phyloP scores from a whole-genome alignment of 2,329 filamentous ascomycete genomes.

The Exserohilum rostratum region DNA sequence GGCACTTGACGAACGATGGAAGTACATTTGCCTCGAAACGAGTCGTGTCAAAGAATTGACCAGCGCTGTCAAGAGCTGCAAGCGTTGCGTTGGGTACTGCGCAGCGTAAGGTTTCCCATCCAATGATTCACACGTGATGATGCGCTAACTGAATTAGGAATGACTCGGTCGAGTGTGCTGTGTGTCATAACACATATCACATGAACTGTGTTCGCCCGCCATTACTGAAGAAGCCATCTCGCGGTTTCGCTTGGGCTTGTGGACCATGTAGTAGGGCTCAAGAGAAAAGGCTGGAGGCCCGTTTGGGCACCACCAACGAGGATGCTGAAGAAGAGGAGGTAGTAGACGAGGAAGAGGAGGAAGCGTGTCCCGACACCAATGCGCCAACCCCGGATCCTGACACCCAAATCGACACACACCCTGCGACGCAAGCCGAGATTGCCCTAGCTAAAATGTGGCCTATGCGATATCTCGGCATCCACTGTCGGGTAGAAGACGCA shows the following conservation, averaged over 20 bases:
- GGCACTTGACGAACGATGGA: slow-evolving; percentile 95
- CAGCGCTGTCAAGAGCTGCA: slow-evolving; percentile 94
- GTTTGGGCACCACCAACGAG: slow-evolving; percentile 62
- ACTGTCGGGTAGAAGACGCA: slow-evolving; percentile 93
- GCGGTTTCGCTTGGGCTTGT: slow-evolving; percentile 98
- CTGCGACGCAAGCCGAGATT: slow-evolving; percentile 81
- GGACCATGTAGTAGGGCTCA: slow-evolving; percentile 95
- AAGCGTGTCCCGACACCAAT: slow-evolving; percentile 67
- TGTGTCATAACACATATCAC: slow-evolving; percentile 94
- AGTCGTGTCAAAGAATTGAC: slow-evolving; percentile 94
- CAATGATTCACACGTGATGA: neutral
- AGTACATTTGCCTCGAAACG: slow-evolving; percentile 91
- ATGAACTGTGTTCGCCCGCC: slow-evolving; percentile 97
- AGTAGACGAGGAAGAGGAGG: slow-evolving; percentile 74
- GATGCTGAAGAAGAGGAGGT: slow-evolving; percentile 69
- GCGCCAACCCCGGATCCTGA: slow-evolving; percentile 56
- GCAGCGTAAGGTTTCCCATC: slow-evolving; percentile 70
- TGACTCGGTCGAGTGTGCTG: slow-evolving; percentile 95
- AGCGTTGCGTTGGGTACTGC: slow-evolving; percentile 88
- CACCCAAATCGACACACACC: slow-evolving; percentile 63
- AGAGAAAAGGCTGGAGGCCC: slow-evolving; percentile 87
- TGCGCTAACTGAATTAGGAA: slow-evolving; percentile 62
- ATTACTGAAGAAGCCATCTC: slow-evolving; percentile 91
- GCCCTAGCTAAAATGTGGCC: slow-evolving; percentile 95
- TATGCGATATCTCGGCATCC: slow-evolving; percentile 92